Conservation (phyloP, 106 monocot species). For the Hemerocallis citrina region DNA sequence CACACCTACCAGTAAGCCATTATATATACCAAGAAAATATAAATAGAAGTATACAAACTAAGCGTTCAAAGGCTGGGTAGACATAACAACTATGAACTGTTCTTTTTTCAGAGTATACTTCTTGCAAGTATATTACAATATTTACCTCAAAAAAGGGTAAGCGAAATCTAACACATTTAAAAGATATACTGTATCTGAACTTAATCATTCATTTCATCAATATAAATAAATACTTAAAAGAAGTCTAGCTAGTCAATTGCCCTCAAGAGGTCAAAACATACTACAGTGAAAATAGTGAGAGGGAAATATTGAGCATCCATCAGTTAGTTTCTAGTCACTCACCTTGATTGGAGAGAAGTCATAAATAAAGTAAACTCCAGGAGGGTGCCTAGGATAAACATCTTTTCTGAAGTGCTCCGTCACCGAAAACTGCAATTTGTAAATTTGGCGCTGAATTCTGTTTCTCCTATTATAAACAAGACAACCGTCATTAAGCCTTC, state of each 20-base stretch:
- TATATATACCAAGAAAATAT: no score
- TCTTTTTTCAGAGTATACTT: no score
- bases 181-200: no score
- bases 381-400: conserved; percentile 45
- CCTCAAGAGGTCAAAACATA: background rate
- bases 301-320: background rate
- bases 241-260: background rate
- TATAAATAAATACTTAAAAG: no score
- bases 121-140: no score
- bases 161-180: no score
- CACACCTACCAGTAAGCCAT: no score
- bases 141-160: no score
- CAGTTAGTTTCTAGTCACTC: background rate
- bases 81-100: no score
- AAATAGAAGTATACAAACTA: no score
- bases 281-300: background rate
- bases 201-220: no score
- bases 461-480: background rate
- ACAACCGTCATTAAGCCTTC: background rate
- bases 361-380: conserved; percentile 78
- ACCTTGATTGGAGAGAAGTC: conserved; percentile 96
- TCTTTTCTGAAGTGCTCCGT: conserved; percentile 83
- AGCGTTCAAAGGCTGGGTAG: no score
- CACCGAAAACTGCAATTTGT: conserved; percentile 71
- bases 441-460: background rate